A percentile compares a stretch with the other conserved stretches of the same genome.
phyloP scores from a whole-genome alignment of 495 filamentous ascomycete genomes.

The Annulohypoxylon maeteangense region DNA sequence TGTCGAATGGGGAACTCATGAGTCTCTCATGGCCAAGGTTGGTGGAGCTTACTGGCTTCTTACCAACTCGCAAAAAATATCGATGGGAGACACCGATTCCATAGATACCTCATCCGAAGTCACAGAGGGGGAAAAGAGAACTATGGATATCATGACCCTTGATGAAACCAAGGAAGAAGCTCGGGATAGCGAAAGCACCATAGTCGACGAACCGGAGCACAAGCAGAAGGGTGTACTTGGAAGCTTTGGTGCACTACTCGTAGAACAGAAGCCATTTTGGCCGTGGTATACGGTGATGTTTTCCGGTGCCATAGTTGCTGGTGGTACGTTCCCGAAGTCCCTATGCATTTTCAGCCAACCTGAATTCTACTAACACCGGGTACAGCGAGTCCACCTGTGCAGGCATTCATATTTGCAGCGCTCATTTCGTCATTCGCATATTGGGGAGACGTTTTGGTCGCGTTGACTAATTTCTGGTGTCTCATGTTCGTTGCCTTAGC shows the following conservation, averaged over 20 bases:
- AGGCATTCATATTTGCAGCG: constrained; percentile 62
- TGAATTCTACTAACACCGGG: constrained; percentile 24
- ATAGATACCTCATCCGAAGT: constrained; percentile 37
- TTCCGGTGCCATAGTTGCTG: constrained; percentile 60
- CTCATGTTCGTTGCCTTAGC: constrained; percentile 73
- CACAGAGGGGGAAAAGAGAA: constrained; percentile 53
- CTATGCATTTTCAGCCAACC: background rate
- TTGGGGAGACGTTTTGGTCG: constrained; percentile 52
- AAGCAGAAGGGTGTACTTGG: constrained; percentile 53
- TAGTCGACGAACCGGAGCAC: constrained; percentile 30
- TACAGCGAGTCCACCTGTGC: constrained; percentile 57
- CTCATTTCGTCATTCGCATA: constrained; percentile 62
- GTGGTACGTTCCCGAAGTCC: constrained; percentile 51
- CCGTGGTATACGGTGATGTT: constrained; percentile 60
- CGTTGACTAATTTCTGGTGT: constrained; percentile 67
- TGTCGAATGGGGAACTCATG: constrained; percentile 76
- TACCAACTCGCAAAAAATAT: constrained; percentile 63
- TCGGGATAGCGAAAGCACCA: constrained; percentile 38
- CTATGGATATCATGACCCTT: constrained; percentile 51
- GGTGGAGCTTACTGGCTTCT: constrained; percentile 66
- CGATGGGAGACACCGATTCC: constrained; percentile 38
- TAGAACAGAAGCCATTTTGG: constrained; percentile 61
- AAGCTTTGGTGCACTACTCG: constrained; percentile 57
- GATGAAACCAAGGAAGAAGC: constrained; percentile 39
- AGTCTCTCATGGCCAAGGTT: constrained; percentile 66